Conservation (phyloP, 345 rosid genomes). For the Erysimum cheiranthoides region DNA sequence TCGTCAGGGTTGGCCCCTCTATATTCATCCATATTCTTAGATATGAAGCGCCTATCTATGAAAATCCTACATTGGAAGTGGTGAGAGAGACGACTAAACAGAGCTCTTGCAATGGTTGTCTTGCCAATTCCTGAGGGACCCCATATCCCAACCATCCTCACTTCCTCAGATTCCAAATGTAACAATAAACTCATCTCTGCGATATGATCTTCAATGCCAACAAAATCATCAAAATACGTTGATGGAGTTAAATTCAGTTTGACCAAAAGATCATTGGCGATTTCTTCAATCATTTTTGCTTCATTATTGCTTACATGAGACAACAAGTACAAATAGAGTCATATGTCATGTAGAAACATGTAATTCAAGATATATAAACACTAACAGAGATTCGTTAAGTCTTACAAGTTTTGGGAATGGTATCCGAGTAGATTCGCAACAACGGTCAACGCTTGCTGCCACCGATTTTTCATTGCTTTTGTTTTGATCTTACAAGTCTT, state of each 20-base stretch:
- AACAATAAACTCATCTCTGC: constrained; percentile 19
- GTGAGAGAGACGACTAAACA: neutral
- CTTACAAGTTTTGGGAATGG: too few relatives aligned
- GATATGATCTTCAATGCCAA: constrained; percentile 29
- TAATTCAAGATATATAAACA: too few relatives aligned
- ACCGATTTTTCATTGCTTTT: too few relatives aligned
- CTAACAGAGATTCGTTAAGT: too few relatives aligned
- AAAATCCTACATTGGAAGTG: constrained; percentile 7
- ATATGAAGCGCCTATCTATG: constrained; percentile 23
- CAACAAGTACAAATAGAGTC: neutral
- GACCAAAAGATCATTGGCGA: constrained; percentile 16
- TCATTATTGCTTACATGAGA: constrained; percentile 11
- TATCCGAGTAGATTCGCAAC: too few relatives aligned
- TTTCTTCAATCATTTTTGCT: constrained; percentile 17
- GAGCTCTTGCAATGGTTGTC: constrained; percentile 34
- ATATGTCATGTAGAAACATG: neutral
- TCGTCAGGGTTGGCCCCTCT: neutral
- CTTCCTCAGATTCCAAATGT: constrained; percentile 4
- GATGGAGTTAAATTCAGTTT: neutral
- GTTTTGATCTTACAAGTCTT: too few relatives aligned
- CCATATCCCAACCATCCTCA: constrained; percentile 37
- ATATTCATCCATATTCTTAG: neutral
- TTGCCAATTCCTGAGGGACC: constrained; percentile 44
- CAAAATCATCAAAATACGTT: neutral
- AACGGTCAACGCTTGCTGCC: too few relatives aligned